Conservation (phyloP, 768 basidiomycete species). For the Hericium erinaceus region DNA sequence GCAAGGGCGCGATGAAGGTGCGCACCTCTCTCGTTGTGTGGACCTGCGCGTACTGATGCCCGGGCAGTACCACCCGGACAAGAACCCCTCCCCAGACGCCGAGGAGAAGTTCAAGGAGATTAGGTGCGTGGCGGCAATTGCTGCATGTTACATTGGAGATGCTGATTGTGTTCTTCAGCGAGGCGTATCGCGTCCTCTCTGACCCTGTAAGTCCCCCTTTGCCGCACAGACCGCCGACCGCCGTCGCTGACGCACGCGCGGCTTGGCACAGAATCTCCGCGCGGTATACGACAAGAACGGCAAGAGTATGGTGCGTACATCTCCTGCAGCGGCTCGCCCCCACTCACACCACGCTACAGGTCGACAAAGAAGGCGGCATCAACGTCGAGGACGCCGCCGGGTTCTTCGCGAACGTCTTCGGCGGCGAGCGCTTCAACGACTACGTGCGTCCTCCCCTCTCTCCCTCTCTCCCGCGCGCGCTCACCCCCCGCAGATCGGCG, state of each 20-base stretch:
- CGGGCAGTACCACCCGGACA: conserved; percentile 84
- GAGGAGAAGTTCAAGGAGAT: conserved; percentile 97
- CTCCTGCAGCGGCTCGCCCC: background rate
- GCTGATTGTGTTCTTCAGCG: conserved; percentile 34
- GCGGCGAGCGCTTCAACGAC: conserved; percentile 84
- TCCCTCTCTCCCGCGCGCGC: background rate
- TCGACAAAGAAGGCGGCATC: conserved; percentile 68
- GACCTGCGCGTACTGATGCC: background rate
- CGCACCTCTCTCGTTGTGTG: conserved; percentile 9
- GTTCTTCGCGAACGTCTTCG: conserved; percentile 94
- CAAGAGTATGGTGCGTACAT: conserved; percentile 61
- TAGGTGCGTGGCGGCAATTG: conserved; percentile 39
- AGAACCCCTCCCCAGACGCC: conserved; percentile 87
- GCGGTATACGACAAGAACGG: conserved; percentile 95
- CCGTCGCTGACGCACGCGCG: background rate
- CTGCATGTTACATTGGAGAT: background rate
- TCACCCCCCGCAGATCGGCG: conserved; percentile 66
- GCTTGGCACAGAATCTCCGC: conserved; percentile 54
- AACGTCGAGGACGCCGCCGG: conserved; percentile 88
- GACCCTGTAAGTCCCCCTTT: conserved; percentile 44
- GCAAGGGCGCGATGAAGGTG: conserved; percentile 91
- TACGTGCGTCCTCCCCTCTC: conserved; percentile 46
- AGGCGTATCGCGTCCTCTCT: conserved; percentile 91
- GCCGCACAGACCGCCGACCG: background rate
- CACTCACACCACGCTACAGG: conserved; percentile 24